Conservation (phyloP, 2,329 filamentous ascomycete genomes). For the Claviceps paspali region DNA sequence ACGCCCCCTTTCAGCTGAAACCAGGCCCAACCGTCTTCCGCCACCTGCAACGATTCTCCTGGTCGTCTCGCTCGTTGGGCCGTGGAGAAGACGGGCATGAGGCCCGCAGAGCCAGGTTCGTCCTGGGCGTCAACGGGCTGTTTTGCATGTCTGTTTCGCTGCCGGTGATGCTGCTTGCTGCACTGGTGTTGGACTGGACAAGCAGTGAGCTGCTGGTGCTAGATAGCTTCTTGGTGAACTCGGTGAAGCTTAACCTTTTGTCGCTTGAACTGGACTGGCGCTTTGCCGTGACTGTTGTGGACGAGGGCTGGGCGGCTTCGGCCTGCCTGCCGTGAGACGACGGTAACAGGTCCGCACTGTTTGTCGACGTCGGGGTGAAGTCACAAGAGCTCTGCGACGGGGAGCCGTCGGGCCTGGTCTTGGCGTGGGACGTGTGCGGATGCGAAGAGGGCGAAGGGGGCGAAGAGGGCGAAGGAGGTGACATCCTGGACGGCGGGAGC, state of each 20-base stretch:
- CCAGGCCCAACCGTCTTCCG: conserved; percentile 39
- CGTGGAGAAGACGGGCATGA: conserved; percentile 15
- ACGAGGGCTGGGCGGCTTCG: conserved; percentile 7
- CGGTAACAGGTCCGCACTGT: conserved; percentile 10
- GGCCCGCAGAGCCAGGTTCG: conserved; percentile 28
- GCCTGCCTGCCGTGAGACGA: too few relatives aligned
- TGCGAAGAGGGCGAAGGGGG: conserved; percentile 17
- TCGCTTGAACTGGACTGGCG: conserved; percentile 36
- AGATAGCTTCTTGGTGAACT: conserved; percentile 44
- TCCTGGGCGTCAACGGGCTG: conserved; percentile 17
- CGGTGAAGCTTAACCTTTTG: conserved; percentile 45
- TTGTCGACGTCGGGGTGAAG: conserved; percentile 10
- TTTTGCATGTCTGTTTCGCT: conserved; percentile 27
- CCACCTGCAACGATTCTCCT: conserved; percentile 38
- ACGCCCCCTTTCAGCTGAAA: conserved; percentile 36
- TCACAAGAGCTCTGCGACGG: conserved; percentile 33
- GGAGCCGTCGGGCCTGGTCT: conserved; percentile 26
- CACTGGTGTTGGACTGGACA: conserved; percentile 39
- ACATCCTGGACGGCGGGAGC: too few relatives aligned
- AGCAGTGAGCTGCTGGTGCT: conserved; percentile 45
- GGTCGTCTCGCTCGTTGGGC: conserved; percentile 19
- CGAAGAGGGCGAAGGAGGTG: conserved; percentile 8
- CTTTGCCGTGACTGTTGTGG: too few relatives aligned
- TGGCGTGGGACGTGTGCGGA: conserved; percentile 40
- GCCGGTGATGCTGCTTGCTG: conserved; percentile 31